Conservation (phyloP, 2,329 filamentous ascomycete genomes). For the Metarhizium album region DNA sequence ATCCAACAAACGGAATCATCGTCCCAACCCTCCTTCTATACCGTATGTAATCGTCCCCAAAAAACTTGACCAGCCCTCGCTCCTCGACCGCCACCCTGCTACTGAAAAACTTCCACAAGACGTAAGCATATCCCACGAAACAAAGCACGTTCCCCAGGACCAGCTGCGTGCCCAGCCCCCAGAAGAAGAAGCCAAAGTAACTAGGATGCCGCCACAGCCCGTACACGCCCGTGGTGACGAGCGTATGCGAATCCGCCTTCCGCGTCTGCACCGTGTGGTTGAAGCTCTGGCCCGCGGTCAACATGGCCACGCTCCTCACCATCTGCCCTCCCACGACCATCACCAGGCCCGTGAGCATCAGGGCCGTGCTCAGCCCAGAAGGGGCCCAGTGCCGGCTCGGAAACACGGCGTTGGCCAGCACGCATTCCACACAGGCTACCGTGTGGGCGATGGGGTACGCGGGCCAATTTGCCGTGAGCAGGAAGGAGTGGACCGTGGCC, state of each 20-base stretch:
- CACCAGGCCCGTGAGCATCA: constrained; percentile 47
- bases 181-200: constrained; percentile 99
- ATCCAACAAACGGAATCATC: constrained; percentile 60
- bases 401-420: constrained; percentile 47
- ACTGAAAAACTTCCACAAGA: constrained; percentile 81
- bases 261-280: constrained; percentile 74
- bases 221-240: constrained; percentile 83
- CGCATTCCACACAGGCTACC: constrained; percentile 62
- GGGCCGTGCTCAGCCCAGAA: constrained; percentile 27
- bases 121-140: constrained; percentile 58
- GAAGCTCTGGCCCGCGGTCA: constrained; percentile 80
- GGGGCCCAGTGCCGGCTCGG: constrained; percentile 38
- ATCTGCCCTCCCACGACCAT: constrained; percentile 62
- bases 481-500: constrained; percentile 64
- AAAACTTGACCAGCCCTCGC: constrained; percentile 65
- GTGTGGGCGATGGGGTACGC: constrained; percentile 77
- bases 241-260: constrained; percentile 55
- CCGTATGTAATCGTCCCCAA: constrained; percentile 66
- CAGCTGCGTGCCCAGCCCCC: constrained; percentile 89
- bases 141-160: constrained; percentile 78
- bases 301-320: constrained; percentile 76
- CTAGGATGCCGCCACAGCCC: constrained; percentile 68
- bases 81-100: constrained; percentile 70
- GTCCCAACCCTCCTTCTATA: constrained; percentile 65
- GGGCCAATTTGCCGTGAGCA: constrained; percentile 75